These are phyloP conservation scores for Ophiostoma australiae DNA, from an alignment of 2,329 filamentous ascomycete species.

Conservation along the genomic window DNA sequence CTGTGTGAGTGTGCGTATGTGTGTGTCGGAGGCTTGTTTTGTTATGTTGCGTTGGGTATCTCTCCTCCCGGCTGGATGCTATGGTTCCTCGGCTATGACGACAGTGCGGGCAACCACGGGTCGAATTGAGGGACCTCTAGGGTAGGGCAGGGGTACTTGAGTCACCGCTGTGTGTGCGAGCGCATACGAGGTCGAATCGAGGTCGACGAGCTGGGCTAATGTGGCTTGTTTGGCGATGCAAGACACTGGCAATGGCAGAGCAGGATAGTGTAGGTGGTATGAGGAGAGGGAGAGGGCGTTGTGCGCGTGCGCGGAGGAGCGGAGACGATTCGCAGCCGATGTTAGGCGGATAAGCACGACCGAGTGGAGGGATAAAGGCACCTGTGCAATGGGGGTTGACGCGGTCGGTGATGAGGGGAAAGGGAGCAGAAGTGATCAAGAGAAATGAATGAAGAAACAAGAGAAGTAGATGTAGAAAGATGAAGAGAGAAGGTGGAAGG, in stretches of 20 bases:
- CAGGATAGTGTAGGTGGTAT: not conserved
- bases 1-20: not conserved
- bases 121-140: not conserved
- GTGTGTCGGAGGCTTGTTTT: not conserved
- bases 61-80: not conserved
- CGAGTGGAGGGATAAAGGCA: constrained; percentile 7
- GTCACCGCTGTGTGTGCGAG: constrained; percentile 1
- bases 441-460: not conserved
- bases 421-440: not conserved
- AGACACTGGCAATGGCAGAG: not conserved
- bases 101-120: constrained; percentile 14
- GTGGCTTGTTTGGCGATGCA: not conserved
- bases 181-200: constrained; percentile 16
- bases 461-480: not conserved
- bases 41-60: not conserved
- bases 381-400: not conserved
- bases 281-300: constrained; percentile 9
- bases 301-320: constrained; percentile 15
- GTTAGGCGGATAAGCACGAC: constrained; percentile 21
- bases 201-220: not conserved
- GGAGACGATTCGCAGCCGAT: constrained; percentile 15
- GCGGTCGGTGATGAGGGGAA: not conserved
- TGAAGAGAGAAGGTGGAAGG: constrained; percentile 6
- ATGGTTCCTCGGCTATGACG: constrained; percentile 18
- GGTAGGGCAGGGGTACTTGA: not conserved